Evolutionary conservation across 163 green algal species (phyloP), one percentile per base, ranked within the genome.

Genomic region (Scenedesmus sp.): DNA sequence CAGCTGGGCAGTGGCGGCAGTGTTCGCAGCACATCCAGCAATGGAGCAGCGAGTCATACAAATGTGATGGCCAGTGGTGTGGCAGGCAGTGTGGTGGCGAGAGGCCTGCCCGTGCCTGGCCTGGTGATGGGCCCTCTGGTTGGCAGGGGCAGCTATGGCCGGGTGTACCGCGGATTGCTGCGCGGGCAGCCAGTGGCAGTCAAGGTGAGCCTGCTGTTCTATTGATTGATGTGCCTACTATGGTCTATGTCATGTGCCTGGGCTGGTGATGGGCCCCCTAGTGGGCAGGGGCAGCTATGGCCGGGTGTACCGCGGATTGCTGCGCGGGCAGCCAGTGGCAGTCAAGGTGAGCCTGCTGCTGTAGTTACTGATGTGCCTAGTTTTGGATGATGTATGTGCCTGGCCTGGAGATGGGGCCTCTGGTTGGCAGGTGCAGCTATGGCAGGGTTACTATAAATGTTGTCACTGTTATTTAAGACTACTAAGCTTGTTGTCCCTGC

Each of bases 281-380:
- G 18, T 92, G 5, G 88, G 88, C 4, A 57, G 82, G 52, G 88
- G 88, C 54, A 84, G 74, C 62, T 92, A 89, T 74, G 88, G 88
- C 2, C 67, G 83, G 15, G 82, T 92, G 8, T 92, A 92, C 52
- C 56, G 88, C 12, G 88, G 88, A 1, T 54, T 92, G 62, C 73
- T 82, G 52, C 59, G 20, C 3, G 88, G 88, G 6, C 60, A 79
- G 62, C 88, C 88, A 34, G 88, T 92, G 4, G 88, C 88, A n/a
- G 88, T 92, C 60, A 92, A 92, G 88, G 88, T 92, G 56, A 18
- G 34, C 34, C 84, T 89, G 84, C 84, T 82, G 59, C 52, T 89
- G 84, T 56, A 81, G 46, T 52, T 76, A 20, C 52, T 26, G 12
- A 7, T 87, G 18, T 15, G 70, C 23, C 23, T 81, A 66, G 23